Percentiles rank a stretch among this genome's conserved stretches.
Evolutionary conservation across 257 asterid species (phyloP).

Genomic region (Rubia yunnanensis): DNA sequence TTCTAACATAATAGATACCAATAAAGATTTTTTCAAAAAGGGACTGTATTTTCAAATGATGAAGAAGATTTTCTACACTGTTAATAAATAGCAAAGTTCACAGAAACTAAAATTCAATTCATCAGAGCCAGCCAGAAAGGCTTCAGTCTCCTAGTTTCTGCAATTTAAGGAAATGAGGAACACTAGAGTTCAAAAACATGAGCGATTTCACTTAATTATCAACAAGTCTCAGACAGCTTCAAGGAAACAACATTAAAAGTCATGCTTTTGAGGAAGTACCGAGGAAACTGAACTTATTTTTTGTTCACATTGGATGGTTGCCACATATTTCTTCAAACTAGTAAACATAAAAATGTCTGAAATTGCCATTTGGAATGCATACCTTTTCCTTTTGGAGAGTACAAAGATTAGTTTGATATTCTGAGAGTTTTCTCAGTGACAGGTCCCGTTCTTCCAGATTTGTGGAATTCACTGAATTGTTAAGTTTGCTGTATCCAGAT

Average conservation of each 20-base stretch:
- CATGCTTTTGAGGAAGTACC: background rate
- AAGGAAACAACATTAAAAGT: background rate
- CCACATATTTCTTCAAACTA: background rate
- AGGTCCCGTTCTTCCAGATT: slow-evolving; percentile 65
- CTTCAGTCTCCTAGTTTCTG: background rate
- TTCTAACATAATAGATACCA: background rate
- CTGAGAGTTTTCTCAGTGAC: slow-evolving; percentile 71
- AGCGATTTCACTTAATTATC: background rate
- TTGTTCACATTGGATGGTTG: background rate
- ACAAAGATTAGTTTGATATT: slow-evolving; percentile 63
- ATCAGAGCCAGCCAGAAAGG: background rate
- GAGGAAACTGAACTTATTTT: background rate
- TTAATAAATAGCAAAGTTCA: background rate
- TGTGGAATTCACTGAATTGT: slow-evolving; percentile 31
- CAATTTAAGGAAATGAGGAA: background rate
- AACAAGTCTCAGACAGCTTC: background rate
- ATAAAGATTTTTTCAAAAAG: background rate
- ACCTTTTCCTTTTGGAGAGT: slow-evolving; percentile 91
- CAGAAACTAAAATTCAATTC: background rate
- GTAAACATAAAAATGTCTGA: background rate
- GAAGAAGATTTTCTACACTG: background rate
- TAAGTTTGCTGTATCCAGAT: slow-evolving; percentile 51
- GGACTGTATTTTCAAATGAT: background rate
- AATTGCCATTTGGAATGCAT: slow-evolving; percentile 1
- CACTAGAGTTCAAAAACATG: background rate